Evolutionary conservation across 176 grass and related monocot species (phyloP), one percentile per base, ranked within the genome.

Genomic region (Paspalum notatum): DNA sequence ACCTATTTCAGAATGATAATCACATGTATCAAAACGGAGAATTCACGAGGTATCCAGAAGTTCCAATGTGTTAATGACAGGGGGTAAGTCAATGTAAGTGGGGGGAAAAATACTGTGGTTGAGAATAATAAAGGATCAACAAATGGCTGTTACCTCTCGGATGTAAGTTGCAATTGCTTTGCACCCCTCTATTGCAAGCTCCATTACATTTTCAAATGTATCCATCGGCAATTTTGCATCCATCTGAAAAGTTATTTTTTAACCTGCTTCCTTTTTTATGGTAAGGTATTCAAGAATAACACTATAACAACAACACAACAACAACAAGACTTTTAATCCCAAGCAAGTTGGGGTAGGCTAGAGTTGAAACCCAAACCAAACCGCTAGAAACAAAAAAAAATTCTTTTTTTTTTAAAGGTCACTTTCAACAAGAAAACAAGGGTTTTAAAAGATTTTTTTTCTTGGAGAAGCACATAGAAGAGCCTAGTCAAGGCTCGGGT

Each of bases 141-240:
- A 75, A 2, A 73, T 66, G 2, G 60, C 26, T 76, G 26, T 87
- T 86, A 94, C 95, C 79, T 89, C 85, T 40, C 90, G 85, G 27
- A 94, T 91, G 78, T 98, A 94, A 24, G 80, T 74, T 80, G 92
- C 95, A 8, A 98, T 89, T 24, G 92, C 95, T 84, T 94, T 98
- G 92, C 95, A 98, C 70, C 95, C 95, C 91, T 98, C 92, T 10
- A 91, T 80, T 71, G 95, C 92, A 79, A 98, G 90, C 66, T 81
- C 90, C 92, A 98, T 98, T 59, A 98, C 90, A 75, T 76, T 90
- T 89, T 98, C 95, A 89, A 98, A 98, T 76, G 87, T 94, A 42
- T 98, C 95, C 83, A 93, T 85, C 0, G 90, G 81, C 85, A 98
- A 86, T 61, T 98, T 98, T 47, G 95, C 92, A 64, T 91, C 95